A percentile compares a stretch with the other conserved stretches of the same genome.
These are phyloP conservation scores for Scheffersomyces quercinus DNA, from an alignment of 1,139 yeast genomes.

Conservation along the genomic window DNA sequence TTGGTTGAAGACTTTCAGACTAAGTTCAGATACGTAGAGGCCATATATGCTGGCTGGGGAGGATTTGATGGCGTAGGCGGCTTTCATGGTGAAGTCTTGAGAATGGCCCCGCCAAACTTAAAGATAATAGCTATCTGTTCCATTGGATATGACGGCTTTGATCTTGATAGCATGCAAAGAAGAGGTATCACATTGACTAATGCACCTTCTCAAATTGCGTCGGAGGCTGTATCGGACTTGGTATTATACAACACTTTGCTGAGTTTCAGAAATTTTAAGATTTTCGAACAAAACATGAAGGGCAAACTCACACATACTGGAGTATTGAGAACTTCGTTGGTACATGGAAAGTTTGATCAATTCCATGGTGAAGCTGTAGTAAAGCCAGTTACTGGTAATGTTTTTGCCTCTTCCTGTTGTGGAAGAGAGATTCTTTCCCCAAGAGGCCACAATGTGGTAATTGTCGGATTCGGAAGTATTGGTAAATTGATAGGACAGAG, in stretches of 20 bases:
- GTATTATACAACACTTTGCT: slow-evolving; percentile 21
- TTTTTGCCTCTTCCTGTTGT: slow-evolving; percentile 10
- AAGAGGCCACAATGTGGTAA: slow-evolving; percentile 23
- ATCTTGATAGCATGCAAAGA: slow-evolving; percentile 15
- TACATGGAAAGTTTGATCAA: slow-evolving; percentile 15
- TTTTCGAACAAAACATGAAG: slow-evolving; percentile 11
- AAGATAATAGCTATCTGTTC: slow-evolving; percentile 23
- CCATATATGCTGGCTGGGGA: slow-evolving; percentile 25
- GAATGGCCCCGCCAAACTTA: slow-evolving; percentile 17
- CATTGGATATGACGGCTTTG: slow-evolving; percentile 23
- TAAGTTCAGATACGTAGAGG: slow-evolving; percentile 17
- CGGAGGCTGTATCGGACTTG: slow-evolving; percentile 27
- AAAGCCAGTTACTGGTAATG: slow-evolving; percentile 10
- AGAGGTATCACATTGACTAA: slow-evolving; percentile 22
- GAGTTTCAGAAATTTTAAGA: slow-evolving; percentile 22
- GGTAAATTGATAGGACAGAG: slow-evolving; percentile 22
- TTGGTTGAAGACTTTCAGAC: slow-evolving; percentile 25
- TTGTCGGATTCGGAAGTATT: slow-evolving; percentile 27
- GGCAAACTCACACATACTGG: slow-evolving; percentile 11
- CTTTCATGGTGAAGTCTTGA: slow-evolving; percentile 17
- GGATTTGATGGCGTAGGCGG: slow-evolving; percentile 20
- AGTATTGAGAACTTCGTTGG: slow-evolving; percentile 13
- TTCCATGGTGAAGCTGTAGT: slow-evolving; percentile 8
- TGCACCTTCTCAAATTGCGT: slow-evolving; percentile 21
- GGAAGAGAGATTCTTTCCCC: slow-evolving; percentile 18